These are phyloP conservation scores for Pisolithus marmoratus DNA, from an alignment of 768 basidiomycete genomes.

Conservation along the genomic window DNA sequence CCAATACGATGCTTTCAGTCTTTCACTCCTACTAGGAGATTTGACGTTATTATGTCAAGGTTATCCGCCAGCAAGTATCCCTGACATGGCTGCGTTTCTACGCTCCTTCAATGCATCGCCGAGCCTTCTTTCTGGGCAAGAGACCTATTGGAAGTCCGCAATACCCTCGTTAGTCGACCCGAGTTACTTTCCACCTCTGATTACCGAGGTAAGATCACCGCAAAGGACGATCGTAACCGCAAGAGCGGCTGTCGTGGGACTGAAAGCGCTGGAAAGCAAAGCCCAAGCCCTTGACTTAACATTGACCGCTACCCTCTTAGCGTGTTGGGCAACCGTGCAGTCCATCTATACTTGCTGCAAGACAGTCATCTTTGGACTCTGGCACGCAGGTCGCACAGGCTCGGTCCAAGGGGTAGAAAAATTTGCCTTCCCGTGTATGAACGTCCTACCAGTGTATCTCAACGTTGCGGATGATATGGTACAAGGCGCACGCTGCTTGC, in stretches of 20 bases:
- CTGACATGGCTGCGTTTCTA: constrained; percentile 26
- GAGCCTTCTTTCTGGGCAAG: constrained; percentile 15
- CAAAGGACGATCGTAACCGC: constrained; percentile 20
- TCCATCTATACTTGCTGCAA: constrained; percentile 21
- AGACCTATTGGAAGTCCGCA: constrained; percentile 32
- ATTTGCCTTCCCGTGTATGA: constrained; percentile 41
- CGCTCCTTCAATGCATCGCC: constrained; percentile 16
- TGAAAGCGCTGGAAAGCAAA: constrained; percentile 40
- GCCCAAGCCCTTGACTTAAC: constrained; percentile 33
- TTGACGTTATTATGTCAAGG: constrained; percentile 32
- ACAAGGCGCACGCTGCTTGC: constrained; percentile 28
- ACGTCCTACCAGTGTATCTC: constrained; percentile 37
- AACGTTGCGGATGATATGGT: constrained; percentile 14
- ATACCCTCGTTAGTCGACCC: constrained; percentile 27
- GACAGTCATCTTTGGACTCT: constrained; percentile 37
- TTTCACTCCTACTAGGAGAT: constrained; percentile 36
- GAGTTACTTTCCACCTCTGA: constrained; percentile 21
- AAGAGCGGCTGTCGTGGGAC: constrained; percentile 37
- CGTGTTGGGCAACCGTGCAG: constrained; percentile 40
- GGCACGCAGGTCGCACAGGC: constrained; percentile 42
- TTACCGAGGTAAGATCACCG: neutral
- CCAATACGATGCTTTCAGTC: constrained; percentile 47
- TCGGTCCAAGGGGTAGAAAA: constrained; percentile 28
- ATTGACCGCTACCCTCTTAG: constrained; percentile 36
- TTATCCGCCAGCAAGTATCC: constrained; percentile 14